phyloP scores from a whole-genome alignment of 257 asterid species.

The Cruciata laevipes region DNA sequence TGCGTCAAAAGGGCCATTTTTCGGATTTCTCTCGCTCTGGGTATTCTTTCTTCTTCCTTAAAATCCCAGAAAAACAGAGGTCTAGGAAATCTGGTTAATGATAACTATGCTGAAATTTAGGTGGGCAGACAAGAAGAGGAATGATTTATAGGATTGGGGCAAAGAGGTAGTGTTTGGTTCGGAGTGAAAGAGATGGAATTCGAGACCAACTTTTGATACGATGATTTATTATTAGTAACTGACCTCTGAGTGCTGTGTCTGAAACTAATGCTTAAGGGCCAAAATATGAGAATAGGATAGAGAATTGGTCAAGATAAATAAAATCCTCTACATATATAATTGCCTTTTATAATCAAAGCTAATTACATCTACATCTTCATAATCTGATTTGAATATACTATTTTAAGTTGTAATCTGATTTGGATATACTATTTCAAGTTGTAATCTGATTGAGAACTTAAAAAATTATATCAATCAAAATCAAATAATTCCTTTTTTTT shows the following conservation, averaged over 20 bases:
- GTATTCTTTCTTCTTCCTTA: not conserved
- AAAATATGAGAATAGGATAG: not conserved
- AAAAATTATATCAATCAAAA: too few relatives aligned
- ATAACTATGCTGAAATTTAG: not conserved
- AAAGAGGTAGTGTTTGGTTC: not conserved
- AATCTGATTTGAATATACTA: not conserved
- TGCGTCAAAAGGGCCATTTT: constrained; percentile 55
- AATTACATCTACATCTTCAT: too few relatives aligned
- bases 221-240: not conserved
- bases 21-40: constrained; percentile 9
- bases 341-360: not conserved
- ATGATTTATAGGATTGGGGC: not conserved
- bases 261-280: not conserved
- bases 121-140: not conserved
- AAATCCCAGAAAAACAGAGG: not conserved
- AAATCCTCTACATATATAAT: not conserved
- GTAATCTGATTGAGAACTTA: too few relatives aligned
- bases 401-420: too few relatives aligned
- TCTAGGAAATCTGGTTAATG: not conserved
- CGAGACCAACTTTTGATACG: not conserved
- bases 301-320: not conserved
- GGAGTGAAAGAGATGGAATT: not conserved
- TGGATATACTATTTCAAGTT: too few relatives aligned
- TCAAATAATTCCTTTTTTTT: too few relatives aligned
- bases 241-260: not conserved